Conservation (phyloP, 768 basidiomycete genomes). For the Rhodotorula kratochvilovae region DNA sequence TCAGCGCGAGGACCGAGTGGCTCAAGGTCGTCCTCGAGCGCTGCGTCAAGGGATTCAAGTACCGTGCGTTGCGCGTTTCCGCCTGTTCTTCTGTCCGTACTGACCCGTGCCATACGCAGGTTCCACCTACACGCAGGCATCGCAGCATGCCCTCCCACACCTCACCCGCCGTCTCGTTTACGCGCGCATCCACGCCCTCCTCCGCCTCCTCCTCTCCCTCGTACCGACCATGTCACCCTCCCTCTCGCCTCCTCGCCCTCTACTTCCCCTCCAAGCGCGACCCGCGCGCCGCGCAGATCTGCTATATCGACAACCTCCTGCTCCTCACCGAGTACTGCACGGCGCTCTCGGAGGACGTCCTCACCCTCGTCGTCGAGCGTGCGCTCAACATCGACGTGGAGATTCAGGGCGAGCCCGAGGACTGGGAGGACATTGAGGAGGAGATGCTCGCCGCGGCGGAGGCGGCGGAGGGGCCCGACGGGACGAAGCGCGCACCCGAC, state of each 20-base stretch:
- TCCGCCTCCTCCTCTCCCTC: constrained; percentile 79
- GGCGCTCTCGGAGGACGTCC: constrained; percentile 71
- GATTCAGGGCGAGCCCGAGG: constrained; percentile 91
- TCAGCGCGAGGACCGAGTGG: constrained; percentile 88
- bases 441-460: constrained; percentile 35
- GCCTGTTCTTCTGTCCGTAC: not conserved
- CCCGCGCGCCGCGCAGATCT: constrained; percentile 67
- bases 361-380: constrained; percentile 84
- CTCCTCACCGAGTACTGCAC: constrained; percentile 79
- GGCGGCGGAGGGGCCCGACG: constrained; percentile 58
- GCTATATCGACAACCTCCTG: constrained; percentile 85
- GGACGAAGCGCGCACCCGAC: constrained; percentile 43
- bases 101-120: not conserved
- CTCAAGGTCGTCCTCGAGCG: constrained; percentile 74
- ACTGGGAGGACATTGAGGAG: constrained; percentile 66
- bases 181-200: constrained; percentile 75
- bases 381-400: constrained; percentile 96
- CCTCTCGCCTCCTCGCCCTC: constrained; percentile 72
- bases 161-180: constrained; percentile 78
- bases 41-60: constrained; percentile 78
- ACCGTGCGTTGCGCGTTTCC: constrained; percentile 64
- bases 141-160: constrained; percentile 19
- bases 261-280: constrained; percentile 94
- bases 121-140: constrained; percentile 35
- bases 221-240: constrained; percentile 87